These are phyloP conservation scores for Globisporangium paroecandrum DNA, from an alignment of 352 stramenopile species.

Conservation along the genomic window DNA sequence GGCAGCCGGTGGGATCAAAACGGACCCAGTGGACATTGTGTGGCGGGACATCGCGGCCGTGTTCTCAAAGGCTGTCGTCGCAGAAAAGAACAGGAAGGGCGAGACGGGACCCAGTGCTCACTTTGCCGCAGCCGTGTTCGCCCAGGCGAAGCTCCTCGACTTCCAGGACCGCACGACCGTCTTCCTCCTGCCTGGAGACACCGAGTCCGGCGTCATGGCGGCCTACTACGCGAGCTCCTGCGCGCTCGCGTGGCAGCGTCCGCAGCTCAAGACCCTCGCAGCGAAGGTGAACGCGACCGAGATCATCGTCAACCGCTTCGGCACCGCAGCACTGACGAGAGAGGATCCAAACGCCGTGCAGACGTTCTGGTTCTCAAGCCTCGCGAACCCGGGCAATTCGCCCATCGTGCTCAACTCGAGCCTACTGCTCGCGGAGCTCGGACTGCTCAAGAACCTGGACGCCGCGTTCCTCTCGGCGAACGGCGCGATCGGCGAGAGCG, in stretches of 20 bases:
- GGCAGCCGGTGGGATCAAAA: background rate
- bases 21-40: background rate
- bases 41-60: background rate
- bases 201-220: background rate
- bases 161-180: constrained; percentile 1
- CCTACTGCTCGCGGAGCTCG: background rate
- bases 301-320: constrained; percentile 1
- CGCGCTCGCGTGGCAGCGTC: background rate
- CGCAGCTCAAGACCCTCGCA: background rate
- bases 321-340: background rate
- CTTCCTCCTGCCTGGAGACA: background rate
- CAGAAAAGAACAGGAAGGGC: background rate
- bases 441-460: background rate
- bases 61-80: background rate
- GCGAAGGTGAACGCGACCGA: constrained; percentile 2
- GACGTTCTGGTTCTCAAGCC: background rate
- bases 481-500: background rate
- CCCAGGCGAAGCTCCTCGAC: constrained; percentile 3
- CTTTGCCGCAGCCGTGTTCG: constrained; percentile 1
- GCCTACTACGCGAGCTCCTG: background rate
- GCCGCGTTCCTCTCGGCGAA: background rate
- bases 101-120: background rate
- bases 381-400: constrained; percentile 3
- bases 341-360: constrained; percentile 2
- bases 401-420: background rate